These are phyloP conservation scores for Fraxinus cuspidata DNA, from an alignment of 257 asterid species.

Conservation along the genomic window DNA sequence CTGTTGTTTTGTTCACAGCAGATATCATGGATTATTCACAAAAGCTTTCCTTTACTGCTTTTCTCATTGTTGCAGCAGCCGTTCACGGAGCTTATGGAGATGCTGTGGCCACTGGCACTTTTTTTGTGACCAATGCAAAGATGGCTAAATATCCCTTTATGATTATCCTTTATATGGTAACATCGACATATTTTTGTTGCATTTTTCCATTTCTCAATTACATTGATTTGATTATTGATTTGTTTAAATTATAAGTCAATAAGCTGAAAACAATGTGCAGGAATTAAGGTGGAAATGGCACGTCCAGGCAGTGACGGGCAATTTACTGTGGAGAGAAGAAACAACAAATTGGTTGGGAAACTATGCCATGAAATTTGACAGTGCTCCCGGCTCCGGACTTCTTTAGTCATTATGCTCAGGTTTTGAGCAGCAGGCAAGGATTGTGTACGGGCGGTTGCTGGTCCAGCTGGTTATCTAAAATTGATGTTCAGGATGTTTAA, in stretches of 20 bases:
- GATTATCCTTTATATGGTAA: slow-evolving; percentile 83
- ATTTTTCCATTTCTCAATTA: not conserved
- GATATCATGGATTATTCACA: slow-evolving; percentile 55
- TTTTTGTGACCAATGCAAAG: slow-evolving; percentile 94
- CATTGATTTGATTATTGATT: not conserved
- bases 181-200: not conserved
- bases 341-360: slow-evolving; percentile 70
- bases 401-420: slow-evolving; percentile 55
- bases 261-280: slow-evolving; percentile 34
- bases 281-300: slow-evolving; percentile 63
- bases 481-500: slow-evolving; percentile 64
- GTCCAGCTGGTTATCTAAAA: slow-evolving; percentile 48
- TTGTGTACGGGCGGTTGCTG: slow-evolving; percentile 54
- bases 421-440: slow-evolving; percentile 48
- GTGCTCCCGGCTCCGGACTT: slow-evolving; percentile 63
- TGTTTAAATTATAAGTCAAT: not conserved
- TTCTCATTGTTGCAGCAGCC: slow-evolving; percentile 50
- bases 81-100: slow-evolving; percentile 52
- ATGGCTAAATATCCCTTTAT: slow-evolving; percentile 70
- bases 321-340: slow-evolving; percentile 55
- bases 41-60: slow-evolving; percentile 42
- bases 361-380: slow-evolving; percentile 64
- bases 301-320: slow-evolving; percentile 80
- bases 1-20: slow-evolving; percentile 20
- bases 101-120: slow-evolving; percentile 70